Percentiles rank a stretch among this genome's conserved stretches.
phyloP scores from a whole-genome alignment of 768 basidiomycete species.

The Russula vinacea region DNA sequence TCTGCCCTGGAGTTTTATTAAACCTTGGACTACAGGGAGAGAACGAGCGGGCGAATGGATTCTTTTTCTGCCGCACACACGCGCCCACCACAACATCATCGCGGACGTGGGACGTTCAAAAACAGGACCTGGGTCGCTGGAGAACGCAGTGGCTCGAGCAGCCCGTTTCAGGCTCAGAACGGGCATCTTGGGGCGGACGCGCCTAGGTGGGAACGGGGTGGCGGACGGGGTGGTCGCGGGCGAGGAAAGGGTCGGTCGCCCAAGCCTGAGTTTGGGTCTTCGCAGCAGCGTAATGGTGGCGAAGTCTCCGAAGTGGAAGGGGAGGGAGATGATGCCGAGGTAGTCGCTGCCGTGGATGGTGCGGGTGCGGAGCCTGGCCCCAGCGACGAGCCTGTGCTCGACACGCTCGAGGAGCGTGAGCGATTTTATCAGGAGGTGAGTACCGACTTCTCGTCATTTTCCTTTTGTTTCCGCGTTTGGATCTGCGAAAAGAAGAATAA shows the following conservation, averaged over 20 bases:
- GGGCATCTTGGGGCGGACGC: conserved; percentile 38
- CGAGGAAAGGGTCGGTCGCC: conserved; percentile 41
- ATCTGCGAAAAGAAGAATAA: conserved; percentile 2
- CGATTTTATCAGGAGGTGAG: conserved; percentile 69
- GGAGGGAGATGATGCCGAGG: conserved; percentile 35
- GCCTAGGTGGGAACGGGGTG: conserved; percentile 64
- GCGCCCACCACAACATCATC: conserved; percentile 15
- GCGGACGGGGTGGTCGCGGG: conserved; percentile 43
- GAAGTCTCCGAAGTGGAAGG: conserved; percentile 28
- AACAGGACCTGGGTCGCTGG: conserved; percentile 26
- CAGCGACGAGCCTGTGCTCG: conserved; percentile 46
- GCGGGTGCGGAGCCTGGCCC: conserved; percentile 37
- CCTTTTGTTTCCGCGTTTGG: not conserved
- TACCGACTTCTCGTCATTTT: not conserved
- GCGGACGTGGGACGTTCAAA: conserved; percentile 26
- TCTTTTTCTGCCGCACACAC: conserved; percentile 10
- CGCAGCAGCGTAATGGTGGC: conserved; percentile 23
- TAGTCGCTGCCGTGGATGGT: no score
- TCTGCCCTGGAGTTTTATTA: not conserved
- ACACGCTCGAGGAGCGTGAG: conserved; percentile 62
- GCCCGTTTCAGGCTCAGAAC: conserved; percentile 8
- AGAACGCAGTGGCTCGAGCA: conserved; percentile 23
- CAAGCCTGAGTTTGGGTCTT: conserved; percentile 30
- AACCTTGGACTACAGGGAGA: not conserved
- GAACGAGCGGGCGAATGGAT: conserved; percentile 16